Conservation (phyloP, 2,329 filamentous ascomycete species). For the Scytalidium lignicola region DNA sequence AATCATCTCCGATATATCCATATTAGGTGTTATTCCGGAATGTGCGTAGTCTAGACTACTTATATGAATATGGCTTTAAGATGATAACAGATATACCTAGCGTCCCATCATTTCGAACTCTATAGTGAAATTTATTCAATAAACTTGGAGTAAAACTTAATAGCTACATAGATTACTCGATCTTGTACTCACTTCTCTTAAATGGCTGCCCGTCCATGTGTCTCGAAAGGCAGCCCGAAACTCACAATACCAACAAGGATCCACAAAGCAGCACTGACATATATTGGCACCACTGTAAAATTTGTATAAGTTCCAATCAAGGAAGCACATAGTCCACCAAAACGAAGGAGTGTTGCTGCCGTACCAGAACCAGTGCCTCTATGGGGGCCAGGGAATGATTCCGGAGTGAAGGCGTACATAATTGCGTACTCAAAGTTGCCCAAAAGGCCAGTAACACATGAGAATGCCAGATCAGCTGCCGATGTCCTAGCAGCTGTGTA, state of each 20-base stretch:
- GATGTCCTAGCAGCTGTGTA: slow-evolving; percentile 16
- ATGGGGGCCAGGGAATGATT: slow-evolving; percentile 51
- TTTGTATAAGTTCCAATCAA: slow-evolving; percentile 38
- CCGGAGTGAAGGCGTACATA: slow-evolving; percentile 46
- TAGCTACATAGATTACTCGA: too few species aligned
- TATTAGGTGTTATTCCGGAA: too few species aligned
- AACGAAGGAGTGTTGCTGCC: slow-evolving; percentile 33
- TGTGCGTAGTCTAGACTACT: too few species aligned
- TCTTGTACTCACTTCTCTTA: too few species aligned
- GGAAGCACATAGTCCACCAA: slow-evolving; percentile 36
- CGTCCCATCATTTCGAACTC: too few species aligned
- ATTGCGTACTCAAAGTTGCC: slow-evolving; percentile 23
- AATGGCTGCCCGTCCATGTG: slow-evolving; percentile 29
- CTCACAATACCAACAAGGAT: slow-evolving; percentile 36
- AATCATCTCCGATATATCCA: too few species aligned
- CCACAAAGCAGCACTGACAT: slow-evolving; percentile 40
- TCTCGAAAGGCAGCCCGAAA: slow-evolving; percentile 39
- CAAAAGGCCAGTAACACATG: slow-evolving; percentile 17
- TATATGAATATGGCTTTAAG: too few species aligned
- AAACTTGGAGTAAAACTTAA: too few species aligned
- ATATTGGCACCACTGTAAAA: slow-evolving; percentile 39
- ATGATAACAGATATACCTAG: too few species aligned
- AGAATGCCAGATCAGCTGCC: slow-evolving; percentile 19
- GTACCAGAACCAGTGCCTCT: slow-evolving; percentile 48
- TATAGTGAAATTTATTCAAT: too few species aligned